Percentiles rank a stretch among this genome's conserved stretches.
phyloP scores from a whole-genome alignment of 352 stramenopile species.

The Globisporangium parvum region DNA sequence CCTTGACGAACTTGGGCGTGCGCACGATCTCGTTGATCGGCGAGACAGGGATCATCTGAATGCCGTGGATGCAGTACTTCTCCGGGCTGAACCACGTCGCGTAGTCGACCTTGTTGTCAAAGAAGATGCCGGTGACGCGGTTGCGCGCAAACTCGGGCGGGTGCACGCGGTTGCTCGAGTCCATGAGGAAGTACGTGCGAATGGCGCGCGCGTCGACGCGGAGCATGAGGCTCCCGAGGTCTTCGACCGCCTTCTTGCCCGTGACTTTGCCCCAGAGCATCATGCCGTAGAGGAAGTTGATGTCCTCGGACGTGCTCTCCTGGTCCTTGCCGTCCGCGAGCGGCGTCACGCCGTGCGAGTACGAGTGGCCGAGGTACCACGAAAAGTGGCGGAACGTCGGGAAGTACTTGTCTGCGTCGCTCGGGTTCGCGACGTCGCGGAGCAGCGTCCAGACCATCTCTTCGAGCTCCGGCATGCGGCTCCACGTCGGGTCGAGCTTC shows the following conservation, averaged over 20 bases:
- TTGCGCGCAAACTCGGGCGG: conserved; percentile 32
- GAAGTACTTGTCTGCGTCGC: conserved; percentile 37
- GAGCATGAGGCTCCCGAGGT: conserved; percentile 47
- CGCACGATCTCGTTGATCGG: conserved; percentile 55
- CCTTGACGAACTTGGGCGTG: conserved; percentile 33
- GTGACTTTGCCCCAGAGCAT: conserved; percentile 43
- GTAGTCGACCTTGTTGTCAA: conserved; percentile 82
- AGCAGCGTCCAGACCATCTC: conserved; percentile 35
- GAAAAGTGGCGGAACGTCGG: conserved; percentile 64
- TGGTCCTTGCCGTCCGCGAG: conserved; percentile 63
- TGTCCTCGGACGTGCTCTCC: conserved; percentile 64
- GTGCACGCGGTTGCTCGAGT: conserved; percentile 37
- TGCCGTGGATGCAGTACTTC: conserved; percentile 70
- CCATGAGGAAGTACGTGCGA: conserved; percentile 75
- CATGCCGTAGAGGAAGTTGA: conserved; percentile 61
- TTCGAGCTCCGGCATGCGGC: conserved; percentile 41
- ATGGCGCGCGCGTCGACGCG: conserved; percentile 42
- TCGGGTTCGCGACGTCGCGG: conserved; percentile 47
- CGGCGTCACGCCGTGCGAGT: conserved; percentile 60
- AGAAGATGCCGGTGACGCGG: conserved; percentile 70
- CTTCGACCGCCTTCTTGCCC: conserved; percentile 27
- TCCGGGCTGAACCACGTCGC: conserved; percentile 67
- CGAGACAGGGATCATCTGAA: conserved; percentile 73
- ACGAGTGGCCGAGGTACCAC: conserved; percentile 67
- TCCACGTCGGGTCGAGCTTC: conserved; percentile 60